Evolutionary conservation across 2,329 filamentous ascomycete species (phyloP).

Genomic region (Plectosphaerella cucumerina): DNA sequence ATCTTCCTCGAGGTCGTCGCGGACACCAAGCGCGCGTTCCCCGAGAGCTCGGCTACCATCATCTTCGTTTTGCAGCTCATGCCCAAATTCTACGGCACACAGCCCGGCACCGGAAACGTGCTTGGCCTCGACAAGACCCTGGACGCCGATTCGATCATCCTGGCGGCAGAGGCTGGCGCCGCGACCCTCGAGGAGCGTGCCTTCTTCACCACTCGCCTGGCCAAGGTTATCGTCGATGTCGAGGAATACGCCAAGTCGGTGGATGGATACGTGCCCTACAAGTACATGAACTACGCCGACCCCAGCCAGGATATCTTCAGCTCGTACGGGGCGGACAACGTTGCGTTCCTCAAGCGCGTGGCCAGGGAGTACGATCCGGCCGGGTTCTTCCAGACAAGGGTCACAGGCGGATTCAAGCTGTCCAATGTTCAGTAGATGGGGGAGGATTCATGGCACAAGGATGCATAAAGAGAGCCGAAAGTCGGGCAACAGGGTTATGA

Average conservation of each 20-base stretch:
- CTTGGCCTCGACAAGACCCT: slow-evolving; percentile 2
- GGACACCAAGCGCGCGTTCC: background rate
- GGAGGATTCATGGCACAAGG: background rate
- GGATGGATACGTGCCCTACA: slow-evolving; percentile 5
- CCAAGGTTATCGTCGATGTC: slow-evolving; percentile 22
- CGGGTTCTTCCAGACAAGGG: slow-evolving; percentile 17
- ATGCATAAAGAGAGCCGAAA: too few species aligned
- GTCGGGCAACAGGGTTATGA: too few species aligned
- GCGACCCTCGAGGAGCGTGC: slow-evolving; percentile 19
- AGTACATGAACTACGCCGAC: slow-evolving; percentile 8
- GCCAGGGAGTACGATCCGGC: slow-evolving; percentile 11
- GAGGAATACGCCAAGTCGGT: slow-evolving; percentile 12
- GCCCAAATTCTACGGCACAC: slow-evolving; percentile 6
- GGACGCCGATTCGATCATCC: background rate
- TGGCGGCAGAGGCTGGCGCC: slow-evolving; percentile 1
- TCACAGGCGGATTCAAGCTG: slow-evolving; percentile 4
- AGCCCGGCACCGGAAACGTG: slow-evolving; percentile 1
- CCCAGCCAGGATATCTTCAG: slow-evolving; percentile 4
- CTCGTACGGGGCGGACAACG: slow-evolving; percentile 3
- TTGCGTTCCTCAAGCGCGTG: background rate
- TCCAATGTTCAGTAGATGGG: too few species aligned
- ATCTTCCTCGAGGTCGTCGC: slow-evolving; percentile 2
- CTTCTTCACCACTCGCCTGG: slow-evolving; percentile 25
- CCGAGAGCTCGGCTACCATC: slow-evolving; percentile 5
- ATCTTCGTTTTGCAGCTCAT: slow-evolving; percentile 12